Base-by-base conservation (phyloP, 352 stramenopile species). In the Pythium sp. region DNA sequence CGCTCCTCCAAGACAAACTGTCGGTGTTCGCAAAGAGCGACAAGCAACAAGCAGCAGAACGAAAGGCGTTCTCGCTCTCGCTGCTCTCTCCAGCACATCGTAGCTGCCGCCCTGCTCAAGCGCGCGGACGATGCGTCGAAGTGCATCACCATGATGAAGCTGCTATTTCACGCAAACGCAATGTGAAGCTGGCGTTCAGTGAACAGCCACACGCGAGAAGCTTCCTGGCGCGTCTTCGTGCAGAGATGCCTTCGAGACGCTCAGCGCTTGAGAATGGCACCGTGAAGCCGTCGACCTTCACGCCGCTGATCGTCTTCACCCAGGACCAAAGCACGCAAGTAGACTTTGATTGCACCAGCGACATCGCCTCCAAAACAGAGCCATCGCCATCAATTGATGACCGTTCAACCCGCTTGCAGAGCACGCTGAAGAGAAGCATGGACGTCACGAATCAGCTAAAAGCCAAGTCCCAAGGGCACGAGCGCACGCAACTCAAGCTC, bases 381-480 rank as follows among this genome's bases (percentile, higher is more conserved):
- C 7, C 47, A 47, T 20, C 43, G 36, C 22, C 15, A 22, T 24
- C 43, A 6, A 41, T 62, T 3, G 57, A 65, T 9, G 55, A 41
- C 7, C 68, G 63, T 9, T 28, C 60, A 14, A 34, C 38, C 2
- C 62, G 72, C 3, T 70, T 90, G 6, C 66, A 68, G 11, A 75
- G 73, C 4, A 78, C 72, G 3, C 30, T 89, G 15, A 67, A 80
- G 20, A 58, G 80, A 5, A 86, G 72, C 26, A 69, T 91, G 47
- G 26, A 49, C 5, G 62, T 78, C 34, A 70, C 69, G 0, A 77
- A 69, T n/a, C 67, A 81, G 67, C 71, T 89, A 18, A 80, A 74
- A 47, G 24, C 14, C 41, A 87, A 84, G 56, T 75, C 72, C 0
- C 69, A 86, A 34, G 74, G 84, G n/a, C 69, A 67, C n/a, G 82